Evolutionary conservation across 2,329 filamentous ascomycete species (phyloP).

Genomic region (Mycosphaerella sp.): DNA sequence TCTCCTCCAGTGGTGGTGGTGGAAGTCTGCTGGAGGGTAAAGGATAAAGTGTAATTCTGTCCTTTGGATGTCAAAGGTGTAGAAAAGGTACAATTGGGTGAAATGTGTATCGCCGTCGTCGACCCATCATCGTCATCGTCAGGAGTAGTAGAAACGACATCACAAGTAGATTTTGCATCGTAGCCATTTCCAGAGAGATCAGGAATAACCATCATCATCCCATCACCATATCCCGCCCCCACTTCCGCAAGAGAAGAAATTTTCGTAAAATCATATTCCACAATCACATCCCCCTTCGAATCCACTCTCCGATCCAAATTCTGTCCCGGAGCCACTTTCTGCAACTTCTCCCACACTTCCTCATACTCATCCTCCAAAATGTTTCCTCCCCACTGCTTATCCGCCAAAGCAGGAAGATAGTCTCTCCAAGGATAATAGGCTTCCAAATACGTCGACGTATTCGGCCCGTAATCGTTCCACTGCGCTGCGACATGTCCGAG

Average conservation of each 20-base stretch:
- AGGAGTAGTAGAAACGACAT: not conserved
- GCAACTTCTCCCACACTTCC: conserved; percentile 37
- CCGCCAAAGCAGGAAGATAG: conserved; percentile 47
- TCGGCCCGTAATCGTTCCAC: conserved; percentile 52
- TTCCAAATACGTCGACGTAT: conserved; percentile 47
- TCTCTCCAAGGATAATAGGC: conserved; percentile 48
- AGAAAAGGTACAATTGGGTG: conserved; percentile 37
- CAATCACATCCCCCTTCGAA: conserved; percentile 20
- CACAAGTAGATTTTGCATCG: conserved; percentile 38
- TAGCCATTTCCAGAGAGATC: conserved; percentile 39
- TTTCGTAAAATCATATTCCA: too few species aligned
- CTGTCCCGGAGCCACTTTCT: conserved; percentile 41
- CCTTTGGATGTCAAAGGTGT: conserved; percentile 51
- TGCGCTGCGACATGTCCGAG: conserved; percentile 46
- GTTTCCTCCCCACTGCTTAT: conserved; percentile 51
- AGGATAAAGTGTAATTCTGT: conserved; percentile 49
- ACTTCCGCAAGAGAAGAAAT: too few species aligned
- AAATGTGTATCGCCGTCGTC: conserved; percentile 8
- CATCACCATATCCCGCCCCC: too few species aligned
- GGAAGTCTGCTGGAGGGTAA: conserved; percentile 41
- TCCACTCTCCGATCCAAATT: conserved; percentile 44
- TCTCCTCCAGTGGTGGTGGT: conserved; percentile 34
- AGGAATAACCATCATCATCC: too few species aligned
- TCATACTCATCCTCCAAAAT: conserved; percentile 39
- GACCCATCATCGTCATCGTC: too few species aligned